Evolutionary conservation across 2,329 filamentous ascomycete species (phyloP), one percentile per base, ranked within the genome.

Genomic region (Diplodia scrobiculata): DNA sequence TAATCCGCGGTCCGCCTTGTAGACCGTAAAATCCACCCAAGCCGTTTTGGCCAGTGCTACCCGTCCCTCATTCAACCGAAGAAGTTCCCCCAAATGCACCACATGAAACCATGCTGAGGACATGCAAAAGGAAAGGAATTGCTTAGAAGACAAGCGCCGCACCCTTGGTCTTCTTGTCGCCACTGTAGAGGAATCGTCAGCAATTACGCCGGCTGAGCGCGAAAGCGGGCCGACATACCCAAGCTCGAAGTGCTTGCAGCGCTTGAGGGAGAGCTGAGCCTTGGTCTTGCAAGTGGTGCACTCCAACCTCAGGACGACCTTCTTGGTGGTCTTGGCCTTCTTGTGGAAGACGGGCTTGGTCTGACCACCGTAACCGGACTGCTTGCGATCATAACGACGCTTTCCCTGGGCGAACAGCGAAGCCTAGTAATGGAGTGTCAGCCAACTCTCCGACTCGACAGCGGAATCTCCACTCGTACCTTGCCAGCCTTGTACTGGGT

Each of bases 81-180:
- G 65, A 55, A 54, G 34, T 50, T 48, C 58, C 58, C 65, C 65
- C 59, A 63, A 58, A 55, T 63, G 59, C 59, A 63, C 65, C 65
- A 67, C 66, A 63, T 65, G 66, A 65, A 67, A 51, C 66, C 66
- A 65, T 67, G 64, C 72, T 74, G 71, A 76, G 72, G 73, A 76
- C 75, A 75, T 75, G 74, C 74, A 72, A 74, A 73, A 76, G 72
- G 73, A 76, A 72, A 73, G 71, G 83, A 83, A 78, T 80, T 83
- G 86, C 84, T 89, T 97, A 99, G 89, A 99, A 99, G 79, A 99
- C 95, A 80, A 99, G 89, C 84, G 95, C 95, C 78, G 95, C 95
- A 90, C 95, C 95, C 92, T 99, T 99, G 78, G 95, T 99, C 92
- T 99, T 99, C 93, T 99, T 99, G 90, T 99, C 95, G 89, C 95